Conservation (phyloP, 2,329 filamentous ascomycete genomes). For the Exophiala alcalophila region DNA sequence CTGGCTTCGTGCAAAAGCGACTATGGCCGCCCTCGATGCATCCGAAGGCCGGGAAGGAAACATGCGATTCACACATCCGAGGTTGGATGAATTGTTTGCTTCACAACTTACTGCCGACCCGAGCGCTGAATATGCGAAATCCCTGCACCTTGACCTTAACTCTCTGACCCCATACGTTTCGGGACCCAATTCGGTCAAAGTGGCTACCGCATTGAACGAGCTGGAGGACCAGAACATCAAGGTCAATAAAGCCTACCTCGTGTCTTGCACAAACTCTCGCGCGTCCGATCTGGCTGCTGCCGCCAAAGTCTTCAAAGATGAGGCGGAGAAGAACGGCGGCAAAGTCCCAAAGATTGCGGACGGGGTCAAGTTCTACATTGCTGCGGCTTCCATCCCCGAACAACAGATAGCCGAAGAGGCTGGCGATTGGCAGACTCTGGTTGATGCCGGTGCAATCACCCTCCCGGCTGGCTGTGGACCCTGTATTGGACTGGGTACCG, state of each 20-base stretch:
- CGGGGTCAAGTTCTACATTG: conserved; percentile 82
- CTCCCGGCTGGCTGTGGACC: conserved; percentile 74
- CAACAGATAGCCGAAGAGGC: conserved; percentile 72
- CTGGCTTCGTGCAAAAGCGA: conserved; percentile 78
- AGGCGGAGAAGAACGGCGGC: conserved; percentile 59
- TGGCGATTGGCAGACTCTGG: conserved; percentile 79
- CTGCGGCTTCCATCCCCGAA: conserved; percentile 76
- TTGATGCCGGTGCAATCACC: conserved; percentile 72
- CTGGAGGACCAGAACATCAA: conserved; percentile 72
- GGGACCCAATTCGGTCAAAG: conserved; percentile 87
- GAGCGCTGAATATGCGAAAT: conserved; percentile 77
- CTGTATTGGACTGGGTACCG: conserved; percentile 80
- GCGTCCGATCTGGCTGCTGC: conserved; percentile 78
- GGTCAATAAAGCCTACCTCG: conserved; percentile 79
- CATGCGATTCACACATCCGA: conserved; percentile 66
- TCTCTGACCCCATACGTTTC: conserved; percentile 80
- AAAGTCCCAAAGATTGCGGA: conserved; percentile 66
- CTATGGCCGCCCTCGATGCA: conserved; percentile 57
- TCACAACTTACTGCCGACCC: conserved; percentile 68
- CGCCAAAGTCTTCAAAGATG: conserved; percentile 79
- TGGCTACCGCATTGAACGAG: conserved; percentile 72
- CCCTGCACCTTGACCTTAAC: conserved; percentile 75
- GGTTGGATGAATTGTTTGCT: conserved; percentile 68
- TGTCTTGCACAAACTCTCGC: conserved; percentile 85
- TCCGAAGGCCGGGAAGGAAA: conserved; percentile 48